Conservation (phyloP, 352 stramenopile species). For the Salisapilia sapeloensis region DNA sequence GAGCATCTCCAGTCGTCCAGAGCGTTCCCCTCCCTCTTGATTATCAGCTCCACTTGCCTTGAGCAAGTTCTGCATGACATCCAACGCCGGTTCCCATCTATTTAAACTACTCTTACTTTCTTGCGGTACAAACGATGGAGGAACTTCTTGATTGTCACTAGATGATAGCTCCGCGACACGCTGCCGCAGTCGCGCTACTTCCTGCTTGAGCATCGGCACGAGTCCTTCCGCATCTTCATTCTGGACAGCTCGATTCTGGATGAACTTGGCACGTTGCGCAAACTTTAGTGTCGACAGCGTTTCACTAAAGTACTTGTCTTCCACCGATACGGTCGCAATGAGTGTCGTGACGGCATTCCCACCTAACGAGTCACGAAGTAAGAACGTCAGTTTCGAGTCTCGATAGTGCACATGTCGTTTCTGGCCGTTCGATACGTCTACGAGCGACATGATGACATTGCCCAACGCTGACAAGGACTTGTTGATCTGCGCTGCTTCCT, state of each 20-base stretch:
- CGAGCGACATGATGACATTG: constrained; percentile 82
- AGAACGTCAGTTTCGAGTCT: constrained; percentile 75
- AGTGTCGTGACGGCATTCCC: constrained; percentile 81
- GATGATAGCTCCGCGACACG: constrained; percentile 20
- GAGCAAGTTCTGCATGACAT: constrained; percentile 66
- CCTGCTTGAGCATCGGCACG: constrained; percentile 49
- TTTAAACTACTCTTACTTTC: too few relatives aligned
- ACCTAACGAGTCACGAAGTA: constrained; percentile 61
- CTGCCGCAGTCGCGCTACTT: constrained; percentile 48
- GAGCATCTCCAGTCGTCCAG: constrained; percentile 61
- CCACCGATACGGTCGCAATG: constrained; percentile 55
- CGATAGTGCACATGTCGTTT: constrained; percentile 75
- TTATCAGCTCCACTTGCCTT: constrained; percentile 29
- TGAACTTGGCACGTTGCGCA: constrained; percentile 75
- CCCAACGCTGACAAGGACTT: constrained; percentile 75
- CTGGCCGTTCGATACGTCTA: constrained; percentile 65
- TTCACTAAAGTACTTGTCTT: constrained; percentile 76
- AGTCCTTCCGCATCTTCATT: constrained; percentile 70
- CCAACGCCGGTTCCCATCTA: constrained; percentile 56
- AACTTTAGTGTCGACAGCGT: constrained; percentile 81
- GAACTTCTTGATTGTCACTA: constrained; percentile 6
- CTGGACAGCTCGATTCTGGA: constrained; percentile 80
- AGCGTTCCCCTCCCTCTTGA: constrained; percentile 29
- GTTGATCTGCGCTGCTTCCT: constrained; percentile 83
- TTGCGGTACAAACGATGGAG: not conserved